A percentile compares a stretch with the other conserved stretches of the same genome.
Conservation (phyloP, 1,284 basidiomycete species). For the Sporisorium scitamineum region DNA sequence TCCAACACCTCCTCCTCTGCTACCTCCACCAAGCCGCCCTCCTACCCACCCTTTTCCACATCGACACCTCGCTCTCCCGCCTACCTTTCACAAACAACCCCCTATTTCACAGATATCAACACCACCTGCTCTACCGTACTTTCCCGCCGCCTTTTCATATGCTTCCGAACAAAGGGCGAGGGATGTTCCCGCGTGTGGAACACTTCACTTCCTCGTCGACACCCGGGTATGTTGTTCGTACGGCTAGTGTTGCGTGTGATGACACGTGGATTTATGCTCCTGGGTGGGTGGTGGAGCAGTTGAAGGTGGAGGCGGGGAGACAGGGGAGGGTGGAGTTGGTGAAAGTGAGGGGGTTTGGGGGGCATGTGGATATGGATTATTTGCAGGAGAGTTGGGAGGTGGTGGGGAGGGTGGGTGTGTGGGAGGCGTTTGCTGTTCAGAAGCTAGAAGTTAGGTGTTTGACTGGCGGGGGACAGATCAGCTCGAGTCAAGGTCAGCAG, state of each 20-base stretch:
- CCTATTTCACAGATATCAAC: slow-evolving; percentile 12
- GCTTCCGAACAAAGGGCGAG: slow-evolving; percentile 11
- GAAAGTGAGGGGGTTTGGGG: neutral
- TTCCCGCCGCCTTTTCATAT: slow-evolving; percentile 51
- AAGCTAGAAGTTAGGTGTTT: slow-evolving; percentile 15
- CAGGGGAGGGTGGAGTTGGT: neutral
- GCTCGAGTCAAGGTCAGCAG: neutral
- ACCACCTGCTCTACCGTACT: slow-evolving; percentile 44
- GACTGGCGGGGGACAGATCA: neutral
- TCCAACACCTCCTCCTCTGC: slow-evolving; percentile 45
- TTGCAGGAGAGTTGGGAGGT: slow-evolving; percentile 15
- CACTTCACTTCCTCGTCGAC: slow-evolving; percentile 3
- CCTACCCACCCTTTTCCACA: slow-evolving; percentile 36
- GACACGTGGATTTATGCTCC: slow-evolving; percentile 25
- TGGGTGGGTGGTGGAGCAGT: neutral
- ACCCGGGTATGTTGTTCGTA: neutral
- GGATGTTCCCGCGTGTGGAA: slow-evolving; percentile 11
- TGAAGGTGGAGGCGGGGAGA: neutral
- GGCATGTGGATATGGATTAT: slow-evolving; percentile 53
- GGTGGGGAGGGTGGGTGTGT: neutral
- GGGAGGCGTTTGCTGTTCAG: slow-evolving; percentile 23
- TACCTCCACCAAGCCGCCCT: slow-evolving; percentile 51
- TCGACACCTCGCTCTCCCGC: slow-evolving; percentile 21
- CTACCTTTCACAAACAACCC: neutral
- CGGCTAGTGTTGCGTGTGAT: slow-evolving; percentile 9